Percentiles rank a stretch among this genome's conserved stretches.
These are phyloP conservation scores for Tylopilus balloui DNA, from an alignment of 768 basidiomycete species.

Conservation along the genomic window DNA sequence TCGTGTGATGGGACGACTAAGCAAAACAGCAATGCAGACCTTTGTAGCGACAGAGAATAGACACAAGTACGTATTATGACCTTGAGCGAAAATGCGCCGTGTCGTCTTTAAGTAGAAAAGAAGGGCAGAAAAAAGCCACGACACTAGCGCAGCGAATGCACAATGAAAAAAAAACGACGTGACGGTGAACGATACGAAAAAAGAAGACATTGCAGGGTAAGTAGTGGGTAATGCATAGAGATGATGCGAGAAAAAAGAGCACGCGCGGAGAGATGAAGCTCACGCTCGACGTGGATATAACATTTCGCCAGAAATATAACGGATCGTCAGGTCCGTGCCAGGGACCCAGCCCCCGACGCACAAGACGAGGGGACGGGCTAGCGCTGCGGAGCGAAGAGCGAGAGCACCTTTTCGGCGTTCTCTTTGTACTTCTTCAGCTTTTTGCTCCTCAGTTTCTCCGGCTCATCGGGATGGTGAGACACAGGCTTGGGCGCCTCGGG, in stretches of 20 bases:
- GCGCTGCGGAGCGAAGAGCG: slow-evolving; percentile 73
- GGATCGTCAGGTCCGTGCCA: slow-evolving; percentile 11
- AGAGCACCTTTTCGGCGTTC: slow-evolving; percentile 80
- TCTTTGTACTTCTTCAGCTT: slow-evolving; percentile 86
- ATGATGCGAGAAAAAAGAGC: slow-evolving; percentile 16
- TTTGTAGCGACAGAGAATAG: slow-evolving; percentile 22
- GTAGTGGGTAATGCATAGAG: slow-evolving; percentile 29
- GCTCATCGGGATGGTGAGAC: slow-evolving; percentile 36
- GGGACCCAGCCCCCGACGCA: slow-evolving; percentile 25
- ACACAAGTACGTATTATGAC: slow-evolving; percentile 28
- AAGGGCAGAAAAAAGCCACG: slow-evolving; percentile 4
- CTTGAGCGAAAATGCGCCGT: slow-evolving; percentile 19
- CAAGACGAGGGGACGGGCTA: slow-evolving; percentile 24
- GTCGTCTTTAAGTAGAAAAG: slow-evolving; percentile 25
- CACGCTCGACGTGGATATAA: slow-evolving; percentile 21
- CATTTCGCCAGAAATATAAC: slow-evolving; percentile 15
- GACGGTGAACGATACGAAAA: slow-evolving; percentile 6
- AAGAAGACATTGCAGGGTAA: slow-evolving; percentile 19
- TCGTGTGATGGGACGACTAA: slow-evolving; percentile 14
- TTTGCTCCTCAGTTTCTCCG: slow-evolving; percentile 64
- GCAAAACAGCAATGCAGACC: slow-evolving; percentile 31
- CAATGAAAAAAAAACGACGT: slow-evolving; percentile 2
- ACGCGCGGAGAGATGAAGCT: slow-evolving; percentile 8
- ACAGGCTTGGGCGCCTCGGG: slow-evolving; percentile 31
- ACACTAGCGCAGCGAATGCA: slow-evolving; percentile 25